Conservation (phyloP, 768 basidiomycete species). For the Lentinula lateritia region DNA sequence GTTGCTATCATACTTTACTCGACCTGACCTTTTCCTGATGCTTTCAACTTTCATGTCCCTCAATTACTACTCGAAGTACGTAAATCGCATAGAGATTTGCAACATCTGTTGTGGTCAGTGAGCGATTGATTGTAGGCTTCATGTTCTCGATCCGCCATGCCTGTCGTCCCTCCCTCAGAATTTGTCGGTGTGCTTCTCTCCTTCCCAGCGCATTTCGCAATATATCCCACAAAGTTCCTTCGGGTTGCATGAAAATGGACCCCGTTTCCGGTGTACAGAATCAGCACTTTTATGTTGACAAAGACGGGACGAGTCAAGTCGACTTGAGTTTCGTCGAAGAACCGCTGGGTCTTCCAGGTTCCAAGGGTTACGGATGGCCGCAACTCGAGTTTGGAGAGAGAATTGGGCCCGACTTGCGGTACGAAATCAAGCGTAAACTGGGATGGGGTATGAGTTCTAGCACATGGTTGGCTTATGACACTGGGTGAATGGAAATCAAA, state of each 20-base stretch:
- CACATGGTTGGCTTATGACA: slow-evolving; percentile 23
- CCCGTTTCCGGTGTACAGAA: background rate
- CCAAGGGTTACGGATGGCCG: slow-evolving; percentile 21
- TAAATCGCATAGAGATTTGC: too few species aligned
- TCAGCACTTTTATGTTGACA: slow-evolving; percentile 15
- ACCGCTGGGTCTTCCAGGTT: slow-evolving; percentile 21
- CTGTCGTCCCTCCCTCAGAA: background rate
- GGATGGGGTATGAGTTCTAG: slow-evolving; percentile 26
- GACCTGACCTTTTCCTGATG: too few species aligned
- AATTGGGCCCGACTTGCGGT: slow-evolving; percentile 21
- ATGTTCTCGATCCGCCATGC: background rate
- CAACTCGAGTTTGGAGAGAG: slow-evolving; percentile 19
- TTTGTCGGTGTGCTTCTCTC: background rate
- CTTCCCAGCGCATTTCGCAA: background rate
- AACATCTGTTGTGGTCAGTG: too few species aligned
- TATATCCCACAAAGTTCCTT: background rate
- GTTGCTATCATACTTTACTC: too few species aligned
- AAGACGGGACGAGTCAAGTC: slow-evolving; percentile 14
- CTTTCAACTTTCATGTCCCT: too few species aligned
- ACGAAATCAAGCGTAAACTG: slow-evolving; percentile 20
- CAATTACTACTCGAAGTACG: too few species aligned
- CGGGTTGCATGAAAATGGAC: background rate
- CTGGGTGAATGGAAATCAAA: slow-evolving; percentile 9
- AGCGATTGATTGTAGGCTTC: too few species aligned
- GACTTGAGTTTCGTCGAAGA: slow-evolving; percentile 23